phyloP scores from a whole-genome alignment of 2,329 filamentous ascomycete genomes.

The Lizonia empirigonia region DNA sequence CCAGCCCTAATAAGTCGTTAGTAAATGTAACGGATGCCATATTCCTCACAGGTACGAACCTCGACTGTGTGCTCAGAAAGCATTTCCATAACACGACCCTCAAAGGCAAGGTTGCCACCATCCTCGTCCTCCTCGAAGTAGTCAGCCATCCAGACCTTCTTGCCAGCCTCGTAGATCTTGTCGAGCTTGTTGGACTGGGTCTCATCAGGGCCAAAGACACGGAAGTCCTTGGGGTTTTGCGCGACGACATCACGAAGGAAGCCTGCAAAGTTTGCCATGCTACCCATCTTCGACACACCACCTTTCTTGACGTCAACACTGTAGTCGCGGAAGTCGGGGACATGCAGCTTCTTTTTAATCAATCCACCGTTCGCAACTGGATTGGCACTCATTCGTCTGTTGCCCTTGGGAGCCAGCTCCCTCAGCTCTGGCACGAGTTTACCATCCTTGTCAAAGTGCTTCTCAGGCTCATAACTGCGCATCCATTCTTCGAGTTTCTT shows the following conservation, averaged over 20 bases:
- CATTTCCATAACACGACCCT: conserved; percentile 81
- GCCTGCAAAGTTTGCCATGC: conserved; percentile 72
- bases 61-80: conserved; percentile 81
- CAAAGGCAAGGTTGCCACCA: conserved; percentile 72
- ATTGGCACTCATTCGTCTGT: conserved; percentile 76
- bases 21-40: not conserved
- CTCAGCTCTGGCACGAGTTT: conserved; percentile 67
- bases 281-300: conserved; percentile 62
- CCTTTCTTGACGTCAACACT: conserved; percentile 66
- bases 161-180: conserved; percentile 72
- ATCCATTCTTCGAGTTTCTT: conserved; percentile 77
- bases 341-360: conserved; percentile 68
- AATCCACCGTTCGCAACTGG: conserved; percentile 74
- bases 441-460: conserved; percentile 69
- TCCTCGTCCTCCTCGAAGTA: conserved; percentile 78
- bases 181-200: conserved; percentile 80
- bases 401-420: conserved; percentile 68
- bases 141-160: conserved; percentile 81
- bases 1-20: conserved; percentile 56
- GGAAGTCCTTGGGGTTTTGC: conserved; percentile 70
- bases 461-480: conserved; percentile 74
- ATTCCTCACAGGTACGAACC: conserved; percentile 42
- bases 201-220: conserved; percentile 79
- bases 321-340: conserved; percentile 74
- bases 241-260: conserved; percentile 72